Evolutionary conservation across 192 early-diverging fungal genomes (phyloP).

Genomic region (Ambispora gerdemannii): DNA sequence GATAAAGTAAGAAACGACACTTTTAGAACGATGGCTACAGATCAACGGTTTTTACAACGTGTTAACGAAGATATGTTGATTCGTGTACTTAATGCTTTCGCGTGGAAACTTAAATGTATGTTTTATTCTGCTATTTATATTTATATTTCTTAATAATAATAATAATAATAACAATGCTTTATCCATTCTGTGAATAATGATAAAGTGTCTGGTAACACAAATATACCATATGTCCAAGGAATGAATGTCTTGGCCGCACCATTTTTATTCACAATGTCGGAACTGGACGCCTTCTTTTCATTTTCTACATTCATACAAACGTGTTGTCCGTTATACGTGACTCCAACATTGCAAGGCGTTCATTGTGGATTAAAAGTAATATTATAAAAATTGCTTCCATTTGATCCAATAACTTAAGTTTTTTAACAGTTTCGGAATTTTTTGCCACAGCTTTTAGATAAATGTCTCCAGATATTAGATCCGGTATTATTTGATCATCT

Average conservation of each 20-base stretch:
- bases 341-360: slow-evolving; percentile 82
- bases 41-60: slow-evolving; percentile 65
- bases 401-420: too few species aligned
- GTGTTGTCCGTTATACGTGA: slow-evolving; percentile 91
- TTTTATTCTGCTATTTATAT: too few species aligned
- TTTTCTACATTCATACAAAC: slow-evolving; percentile 85
- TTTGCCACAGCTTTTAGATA: slow-evolving; percentile 67
- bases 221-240: slow-evolving; percentile 86
- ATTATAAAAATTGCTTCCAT: too few species aligned
- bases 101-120: slow-evolving; percentile 73
- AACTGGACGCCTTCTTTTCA: slow-evolving; percentile 86
- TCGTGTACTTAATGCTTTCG: slow-evolving; percentile 81
- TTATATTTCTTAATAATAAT: not conserved
- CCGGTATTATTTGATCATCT: slow-evolving; percentile 68
- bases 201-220: slow-evolving; percentile 37
- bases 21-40: slow-evolving; percentile 79
- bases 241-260: slow-evolving; percentile 94
- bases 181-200: not conserved
- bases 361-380: slow-evolving; percentile 83
- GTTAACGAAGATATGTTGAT: slow-evolving; percentile 74
- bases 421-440: too few species aligned
- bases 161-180: not conserved
- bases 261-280: slow-evolving; percentile 87
- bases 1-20: slow-evolving; percentile 90
- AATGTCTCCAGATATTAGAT: slow-evolving; percentile 75